A percentile compares a stretch with the other conserved stretches of the same genome.
These are phyloP conservation scores for Coemansia sp. DNA, from an alignment of 192 early-diverging fungal genomes.

Conservation along the genomic window DNA sequence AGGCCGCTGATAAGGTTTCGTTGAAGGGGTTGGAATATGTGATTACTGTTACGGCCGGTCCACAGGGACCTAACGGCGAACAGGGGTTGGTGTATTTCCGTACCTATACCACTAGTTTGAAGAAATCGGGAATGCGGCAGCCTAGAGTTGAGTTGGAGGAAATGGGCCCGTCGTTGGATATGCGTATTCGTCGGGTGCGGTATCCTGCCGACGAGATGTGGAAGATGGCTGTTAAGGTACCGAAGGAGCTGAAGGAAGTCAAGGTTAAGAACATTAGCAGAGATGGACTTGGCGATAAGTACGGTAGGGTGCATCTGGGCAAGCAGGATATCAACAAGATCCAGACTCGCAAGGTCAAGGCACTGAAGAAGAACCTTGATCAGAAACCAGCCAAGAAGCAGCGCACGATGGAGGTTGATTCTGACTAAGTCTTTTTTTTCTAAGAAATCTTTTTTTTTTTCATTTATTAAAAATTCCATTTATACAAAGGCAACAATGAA, in stretches of 20 bases:
- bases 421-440: slow-evolving; percentile 16
- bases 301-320: slow-evolving; percentile 89
- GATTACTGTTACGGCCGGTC: slow-evolving; percentile 78
- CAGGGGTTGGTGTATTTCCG: slow-evolving; percentile 75
- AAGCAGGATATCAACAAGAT: slow-evolving; percentile 89
- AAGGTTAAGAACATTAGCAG: slow-evolving; percentile 92
- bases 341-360: slow-evolving; percentile 99
- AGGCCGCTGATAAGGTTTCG: slow-evolving; percentile 73
- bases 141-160: slow-evolving; percentile 91
- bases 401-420: slow-evolving; percentile 20
- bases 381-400: slow-evolving; percentile 28
- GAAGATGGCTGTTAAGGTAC: slow-evolving; percentile 80
- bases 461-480: too few relatives aligned
- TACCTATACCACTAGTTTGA: slow-evolving; percentile 79
- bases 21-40: slow-evolving; percentile 88
- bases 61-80: slow-evolving; percentile 61
- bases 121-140: slow-evolving; percentile 82
- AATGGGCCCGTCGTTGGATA: slow-evolving; percentile 90
- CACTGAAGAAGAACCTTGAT: slow-evolving; percentile 70
- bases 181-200: slow-evolving; percentile 73
- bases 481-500: too few relatives aligned
- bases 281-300: slow-evolving; percentile 89
- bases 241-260: slow-evolving; percentile 72
- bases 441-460: too few relatives aligned
- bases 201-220: slow-evolving; percentile 78